These are phyloP conservation scores for Cladorrhinum samala DNA, from an alignment of 495 filamentous ascomycete species.

Conservation along the genomic window DNA sequence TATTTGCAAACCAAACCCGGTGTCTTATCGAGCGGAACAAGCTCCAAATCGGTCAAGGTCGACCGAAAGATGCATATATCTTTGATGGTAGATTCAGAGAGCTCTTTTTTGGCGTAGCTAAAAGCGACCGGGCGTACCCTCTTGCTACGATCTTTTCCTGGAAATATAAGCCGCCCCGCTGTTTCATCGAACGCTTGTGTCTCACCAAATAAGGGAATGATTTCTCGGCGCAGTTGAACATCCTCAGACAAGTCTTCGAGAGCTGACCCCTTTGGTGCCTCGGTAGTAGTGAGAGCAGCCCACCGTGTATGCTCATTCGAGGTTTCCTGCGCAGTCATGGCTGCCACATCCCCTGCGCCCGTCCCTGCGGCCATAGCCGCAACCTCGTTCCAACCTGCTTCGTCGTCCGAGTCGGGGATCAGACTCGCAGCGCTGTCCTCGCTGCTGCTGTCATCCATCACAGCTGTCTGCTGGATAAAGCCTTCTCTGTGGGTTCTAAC, in stretches of 20 bases:
- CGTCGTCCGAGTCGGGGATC: neutral
- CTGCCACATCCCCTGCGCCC: neutral
- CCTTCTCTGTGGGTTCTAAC: neutral
- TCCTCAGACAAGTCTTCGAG: conserved; percentile 12
- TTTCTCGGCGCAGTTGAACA: conserved; percentile 14
- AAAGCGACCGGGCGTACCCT: conserved; percentile 4
- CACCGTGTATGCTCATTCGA: neutral
- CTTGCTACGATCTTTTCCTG: neutral
- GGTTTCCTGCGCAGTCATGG: neutral
- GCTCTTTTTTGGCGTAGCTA: neutral
- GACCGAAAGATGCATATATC: conserved; percentile 48
- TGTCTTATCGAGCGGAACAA: conserved; percentile 43
- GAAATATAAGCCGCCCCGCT: neutral
- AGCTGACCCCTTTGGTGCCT: neutral
- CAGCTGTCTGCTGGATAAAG: neutral
- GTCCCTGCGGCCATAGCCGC: neutral
- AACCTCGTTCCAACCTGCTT: neutral
- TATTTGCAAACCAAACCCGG: conserved; percentile 35
- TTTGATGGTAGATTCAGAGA: conserved; percentile 12
- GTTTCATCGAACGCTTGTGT: conserved; percentile 1
- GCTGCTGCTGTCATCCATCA: neutral
- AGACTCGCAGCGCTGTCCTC: neutral
- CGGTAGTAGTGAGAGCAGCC: neutral
- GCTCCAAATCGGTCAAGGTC: conserved; percentile 51
- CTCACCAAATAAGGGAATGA: conserved; percentile 23